Evolutionary conservation across 192 early-diverging fungal species (phyloP).

Genomic region (Dissophora globulifera): DNA sequence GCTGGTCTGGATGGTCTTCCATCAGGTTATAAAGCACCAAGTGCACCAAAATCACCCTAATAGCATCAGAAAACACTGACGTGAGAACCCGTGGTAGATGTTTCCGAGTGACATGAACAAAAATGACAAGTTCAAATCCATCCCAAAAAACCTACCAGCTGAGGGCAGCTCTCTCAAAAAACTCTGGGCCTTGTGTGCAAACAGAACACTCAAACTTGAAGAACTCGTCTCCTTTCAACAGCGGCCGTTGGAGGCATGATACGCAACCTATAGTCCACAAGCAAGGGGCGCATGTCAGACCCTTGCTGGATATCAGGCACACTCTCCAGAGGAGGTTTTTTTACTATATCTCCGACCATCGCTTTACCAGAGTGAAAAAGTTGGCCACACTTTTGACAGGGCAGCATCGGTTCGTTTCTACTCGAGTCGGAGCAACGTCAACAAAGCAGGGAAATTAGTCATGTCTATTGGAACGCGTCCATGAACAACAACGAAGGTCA

Average conservation of each 20-base stretch:
- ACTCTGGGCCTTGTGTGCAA: conserved; percentile 71
- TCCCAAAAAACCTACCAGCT: conserved; percentile 79
- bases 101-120: too few species aligned
- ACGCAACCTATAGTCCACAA: conserved; percentile 77
- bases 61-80: neutral
- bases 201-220: conserved; percentile 81
- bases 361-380: conserved; percentile 78
- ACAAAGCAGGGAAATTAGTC: neutral
- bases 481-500: too few species aligned
- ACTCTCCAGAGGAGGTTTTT: neutral
- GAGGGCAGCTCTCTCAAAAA: conserved; percentile 71
- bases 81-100: neutral
- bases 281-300: neutral
- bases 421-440: neutral
- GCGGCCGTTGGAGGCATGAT: conserved; percentile 60
- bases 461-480: too few species aligned
- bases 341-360: neutral
- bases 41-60: conserved; percentile 70
- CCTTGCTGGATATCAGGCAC: neutral
- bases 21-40: conserved; percentile 81
- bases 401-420: conserved; percentile 74
- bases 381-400: conserved; percentile 73
- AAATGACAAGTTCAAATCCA: too few species aligned
- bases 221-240: conserved; percentile 79
- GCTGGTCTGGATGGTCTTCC: conserved; percentile 64